A percentile compares a stretch with the other conserved stretches of the same genome.
phyloP scores from a whole-genome alignment of 2,329 filamentous ascomycete species.

The Epichloe coenophiala region DNA sequence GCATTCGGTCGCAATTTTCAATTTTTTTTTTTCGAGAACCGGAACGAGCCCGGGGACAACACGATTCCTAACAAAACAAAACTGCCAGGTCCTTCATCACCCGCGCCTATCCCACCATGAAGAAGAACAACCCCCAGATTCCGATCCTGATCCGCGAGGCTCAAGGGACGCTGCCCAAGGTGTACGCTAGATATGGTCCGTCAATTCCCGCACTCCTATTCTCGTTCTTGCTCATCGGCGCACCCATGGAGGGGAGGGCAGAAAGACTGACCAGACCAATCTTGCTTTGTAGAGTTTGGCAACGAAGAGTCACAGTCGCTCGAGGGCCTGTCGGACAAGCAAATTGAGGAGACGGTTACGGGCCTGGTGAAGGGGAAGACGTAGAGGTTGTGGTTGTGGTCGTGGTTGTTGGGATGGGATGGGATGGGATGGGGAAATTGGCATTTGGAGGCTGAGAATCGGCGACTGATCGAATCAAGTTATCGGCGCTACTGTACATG shows the following conservation, averaged over 20 bases:
- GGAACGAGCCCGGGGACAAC: too few species aligned
- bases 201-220: neutral
- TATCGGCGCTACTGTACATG: neutral
- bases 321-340: constrained; percentile 45
- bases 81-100: constrained; percentile 66
- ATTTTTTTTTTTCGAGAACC: too few species aligned
- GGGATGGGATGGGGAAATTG: neutral
- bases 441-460: neutral
- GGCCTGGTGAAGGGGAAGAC: constrained; percentile 32
- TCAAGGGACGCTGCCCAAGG: constrained; percentile 64
- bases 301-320: constrained; percentile 43
- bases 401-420: neutral
- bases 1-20: too few species aligned
- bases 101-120: constrained; percentile 93
- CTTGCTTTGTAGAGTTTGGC: constrained; percentile 32
- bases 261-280: neutral
- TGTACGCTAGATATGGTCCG: constrained; percentile 86
- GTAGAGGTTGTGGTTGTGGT: neutral
- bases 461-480: neutral
- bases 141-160: constrained; percentile 95
- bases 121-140: constrained; percentile 91
- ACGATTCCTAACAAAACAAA: neutral
- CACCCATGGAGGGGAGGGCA: neutral
- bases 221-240: neutral
- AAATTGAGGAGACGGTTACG: constrained; percentile 46